Percentiles rank a stretch among this genome's conserved stretches.
phyloP scores from a whole-genome alignment of 805 yeast genomes.

The Starmerella stellata region DNA sequence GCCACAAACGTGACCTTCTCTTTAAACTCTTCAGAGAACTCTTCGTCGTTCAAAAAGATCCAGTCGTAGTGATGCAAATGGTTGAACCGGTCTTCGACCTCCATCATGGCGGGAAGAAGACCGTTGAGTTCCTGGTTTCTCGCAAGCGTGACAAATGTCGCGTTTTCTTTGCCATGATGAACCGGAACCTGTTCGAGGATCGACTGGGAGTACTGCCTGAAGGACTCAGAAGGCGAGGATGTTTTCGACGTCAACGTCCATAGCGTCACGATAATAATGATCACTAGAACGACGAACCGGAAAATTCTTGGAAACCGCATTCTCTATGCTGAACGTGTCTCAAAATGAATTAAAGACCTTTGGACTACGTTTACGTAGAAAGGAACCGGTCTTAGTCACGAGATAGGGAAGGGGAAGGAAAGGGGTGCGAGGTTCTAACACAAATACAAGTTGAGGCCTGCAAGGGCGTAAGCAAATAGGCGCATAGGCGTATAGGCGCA shows the following conservation, averaged over 20 bases:
- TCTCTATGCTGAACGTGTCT: no score
- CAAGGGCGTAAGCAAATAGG: no score
- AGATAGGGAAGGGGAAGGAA: no score
- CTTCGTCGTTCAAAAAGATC: slow-evolving; percentile 70
- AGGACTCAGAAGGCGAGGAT: background rate
- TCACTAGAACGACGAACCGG: no score
- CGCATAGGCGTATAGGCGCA: no score
- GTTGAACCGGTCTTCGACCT: slow-evolving; percentile 75
- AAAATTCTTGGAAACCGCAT: no score
- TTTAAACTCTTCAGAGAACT: slow-evolving; percentile 49
- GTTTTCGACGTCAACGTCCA: background rate
- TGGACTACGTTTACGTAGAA: no score
- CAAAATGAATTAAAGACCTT: no score
- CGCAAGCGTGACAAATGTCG: slow-evolving; percentile 69
- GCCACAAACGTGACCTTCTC: slow-evolving; percentile 34
- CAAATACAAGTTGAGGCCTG: no score
- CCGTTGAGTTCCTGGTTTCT: slow-evolving; percentile 64
- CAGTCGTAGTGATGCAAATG: slow-evolving; percentile 91
- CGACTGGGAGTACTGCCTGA: background rate
- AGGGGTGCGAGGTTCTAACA: no score
- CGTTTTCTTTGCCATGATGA: slow-evolving; percentile 34
- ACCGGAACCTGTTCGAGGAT: background rate
- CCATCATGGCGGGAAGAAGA: slow-evolving; percentile 52
- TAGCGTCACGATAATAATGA: background rate
- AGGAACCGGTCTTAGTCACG: no score